Evolutionary conservation across 495 filamentous ascomycete genomes (phyloP), one percentile per base, ranked within the genome.

Genomic region (Penicillium mononematosum): DNA sequence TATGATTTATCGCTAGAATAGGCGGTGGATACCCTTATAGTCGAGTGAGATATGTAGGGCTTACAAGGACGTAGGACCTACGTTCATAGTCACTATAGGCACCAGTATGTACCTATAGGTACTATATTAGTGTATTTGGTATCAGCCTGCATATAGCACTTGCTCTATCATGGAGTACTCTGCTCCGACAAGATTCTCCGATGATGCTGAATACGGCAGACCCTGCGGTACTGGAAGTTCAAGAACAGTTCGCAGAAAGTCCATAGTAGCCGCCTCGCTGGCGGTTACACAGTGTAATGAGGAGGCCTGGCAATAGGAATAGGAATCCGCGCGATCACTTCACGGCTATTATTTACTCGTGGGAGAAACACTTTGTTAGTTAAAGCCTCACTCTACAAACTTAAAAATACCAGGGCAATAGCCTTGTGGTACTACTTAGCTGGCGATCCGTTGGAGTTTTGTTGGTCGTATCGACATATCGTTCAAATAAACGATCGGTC

Each of bases 201-300:
- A 55, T 34, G 58, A 50, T 27, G 66, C 48, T 31, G 69, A 74
- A 51, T 71, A 72, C 20, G 44, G 62, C 27, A 69, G 58, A 44
- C 74, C 57, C 42, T 65, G 45, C 1, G 69, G 68, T 29, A 70
- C 65, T 9, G 73, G 75, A 3, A 74, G 47, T 59, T 66, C 57
- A 34, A 24, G 24, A 24, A 71, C 43, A 59, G 22, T 19, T 58
- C 69, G 65, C 43, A 75, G 47, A 66, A 72, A 73, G 53, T 58
- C 53, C 58, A 78, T 70, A 5, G 76, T 80, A 19, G 77, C 77
- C 16, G 77, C 75, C 59, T 80, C 76, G 60, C 75, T 78, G 5
- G 73, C 74, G 4, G 69, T 74, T 34, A n/a, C n/a, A n/a, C n/a
- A n/a, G 68, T 67, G 50, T 71, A 68, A 59, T 66, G 62, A 53